Evolutionary conservation across 352 stramenopile species (phyloP), one percentile per base, ranked within the genome.

Genomic region (Globisporangium nunn): DNA sequence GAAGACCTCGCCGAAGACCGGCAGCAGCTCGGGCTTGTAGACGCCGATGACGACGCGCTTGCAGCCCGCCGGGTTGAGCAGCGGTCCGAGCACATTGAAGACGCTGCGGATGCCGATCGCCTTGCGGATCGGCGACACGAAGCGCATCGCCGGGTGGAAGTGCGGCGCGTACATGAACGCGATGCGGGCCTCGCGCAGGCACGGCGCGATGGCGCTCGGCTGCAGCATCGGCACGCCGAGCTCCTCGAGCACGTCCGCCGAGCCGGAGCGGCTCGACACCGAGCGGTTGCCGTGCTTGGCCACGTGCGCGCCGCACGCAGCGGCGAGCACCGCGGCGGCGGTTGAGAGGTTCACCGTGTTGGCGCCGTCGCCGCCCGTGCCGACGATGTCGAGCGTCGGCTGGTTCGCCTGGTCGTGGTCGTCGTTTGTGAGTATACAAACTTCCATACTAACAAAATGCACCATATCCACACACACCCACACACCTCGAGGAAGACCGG

Each of bases 291-390:
- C 97, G 47, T 98, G 95, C 78, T 99, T 99, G 62, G 95, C 95
- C 2, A 99, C 96, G 12, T 87, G 61, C 4, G 83, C 83, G 17
- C 97, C 97, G 61, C 87, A 97, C 0, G 96, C 93, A 1, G 97
- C 96, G 2, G 93, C 91, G 15, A 99, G 63, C 11, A 99, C 90
- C 1, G 96, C 90, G 5, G 89, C 90, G 0, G 95, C 94, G 0
- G 97, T 99, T 46, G 87, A 98, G 57, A 99, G 88, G 68, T 99
- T 99, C 62, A 99, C 98, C 0, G 97, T 99, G 71, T 98, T 88
- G 37, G 96, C 96, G 51, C 96, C 96, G 66, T 99, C 97, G 51
- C 97, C 97, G 51, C 97, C 97, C 3, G 97, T 99, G 50, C 97
- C 97, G 17, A 99, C 97, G 66, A 99, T 99, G 71, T 99, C 97